phyloP scores from a whole-genome alignment of 129 eudicot genomes.

The Flaveria sonorensis region DNA sequence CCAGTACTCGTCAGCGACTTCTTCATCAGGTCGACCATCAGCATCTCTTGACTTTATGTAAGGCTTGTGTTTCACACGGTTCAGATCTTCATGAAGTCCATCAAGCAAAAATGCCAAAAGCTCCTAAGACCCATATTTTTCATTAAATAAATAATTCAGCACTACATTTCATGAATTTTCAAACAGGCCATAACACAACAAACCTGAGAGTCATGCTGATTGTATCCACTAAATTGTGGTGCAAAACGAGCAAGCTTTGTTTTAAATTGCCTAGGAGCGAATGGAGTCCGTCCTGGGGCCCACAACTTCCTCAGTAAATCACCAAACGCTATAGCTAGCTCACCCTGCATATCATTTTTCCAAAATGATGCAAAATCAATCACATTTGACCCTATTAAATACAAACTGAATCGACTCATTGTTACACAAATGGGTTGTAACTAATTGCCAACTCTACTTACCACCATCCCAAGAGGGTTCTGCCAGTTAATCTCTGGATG shows the following conservation, averaged over 20 bases:
- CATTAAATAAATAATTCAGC: constrained; percentile 4
- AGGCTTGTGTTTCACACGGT: constrained; percentile 97
- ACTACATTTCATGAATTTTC: constrained; percentile 9
- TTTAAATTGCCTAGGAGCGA: constrained; percentile 86
- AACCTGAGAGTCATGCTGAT: constrained; percentile 99
- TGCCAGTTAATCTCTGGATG: constrained; percentile 87
- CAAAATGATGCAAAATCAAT: constrained; percentile 16
- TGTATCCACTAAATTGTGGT: constrained; percentile 95
- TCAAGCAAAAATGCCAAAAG: constrained; percentile 95
- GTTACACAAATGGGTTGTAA: background rate
- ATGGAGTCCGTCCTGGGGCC: constrained; percentile 93
- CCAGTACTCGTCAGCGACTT: constrained; percentile 99
- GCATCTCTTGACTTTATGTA: constrained; percentile 90
- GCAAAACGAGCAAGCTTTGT: constrained; percentile 97
- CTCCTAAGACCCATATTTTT: constrained; percentile 50
- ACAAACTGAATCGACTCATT: background rate
- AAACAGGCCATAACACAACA: background rate
- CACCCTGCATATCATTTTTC: constrained; percentile 64
- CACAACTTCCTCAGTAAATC: constrained; percentile 88
- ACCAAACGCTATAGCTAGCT: constrained; percentile 94
- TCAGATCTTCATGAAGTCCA: constrained; percentile 97
- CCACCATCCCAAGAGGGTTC: constrained; percentile 98
- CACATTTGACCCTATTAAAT: constrained; percentile 9
- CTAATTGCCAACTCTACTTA: constrained; percentile 43
- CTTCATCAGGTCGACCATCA: constrained; percentile 98